Evolutionary conservation across 306 rosid genomes (phyloP), one percentile per base, ranked within the genome.

Genomic region (Phaseolus lunatus): DNA sequence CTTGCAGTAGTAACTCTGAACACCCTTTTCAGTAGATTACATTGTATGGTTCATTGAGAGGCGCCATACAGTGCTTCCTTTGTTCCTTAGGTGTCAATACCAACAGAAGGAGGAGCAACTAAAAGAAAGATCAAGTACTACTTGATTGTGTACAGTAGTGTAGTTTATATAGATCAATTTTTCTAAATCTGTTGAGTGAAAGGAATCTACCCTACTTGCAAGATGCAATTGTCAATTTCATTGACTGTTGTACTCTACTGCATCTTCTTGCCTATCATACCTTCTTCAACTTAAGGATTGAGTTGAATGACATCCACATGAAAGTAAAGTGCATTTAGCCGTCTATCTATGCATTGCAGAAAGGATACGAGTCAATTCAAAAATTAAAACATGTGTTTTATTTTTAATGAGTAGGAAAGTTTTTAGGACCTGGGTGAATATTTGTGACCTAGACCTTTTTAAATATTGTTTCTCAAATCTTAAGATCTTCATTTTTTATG

Each of bases 391-490:
- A 37, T 66, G 23, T n/a, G 48, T 27, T 67, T 39, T 39, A 39
- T 2, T 39, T 12, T 18, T 66, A 26, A 16, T 23, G 58, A 22
- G 73, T 59, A 72, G 37, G 37, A 41, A 35, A 67, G 22, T 49
- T 56, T 7, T 48, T 58, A 66, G 64, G 68, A 63, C 53, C 68
- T 47, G 12, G 35, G 73, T 41, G 35, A 76, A 16, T 70, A 10
- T 23, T 16, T 52, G 56, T 57, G 27, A 76, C 23, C 54, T 22
- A 22, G 43, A 31, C 52, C 53, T 23, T 59, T 44, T 67, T 9
- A 49, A 58, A 10, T 59, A 29, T 72, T 13, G 47, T 63, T 80
- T 72, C 70, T 82, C 70, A 67, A 29, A 79, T 77, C 63, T 78
- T 57, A 33, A 48, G 48, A 67, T 76, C 61, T 71, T 33, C 57